Percentiles rank a stretch among this genome's conserved stretches.
Evolutionary conservation across 192 early-diverging fungal genomes (phyloP).

Genomic region (Mortierella claussenii): DNA sequence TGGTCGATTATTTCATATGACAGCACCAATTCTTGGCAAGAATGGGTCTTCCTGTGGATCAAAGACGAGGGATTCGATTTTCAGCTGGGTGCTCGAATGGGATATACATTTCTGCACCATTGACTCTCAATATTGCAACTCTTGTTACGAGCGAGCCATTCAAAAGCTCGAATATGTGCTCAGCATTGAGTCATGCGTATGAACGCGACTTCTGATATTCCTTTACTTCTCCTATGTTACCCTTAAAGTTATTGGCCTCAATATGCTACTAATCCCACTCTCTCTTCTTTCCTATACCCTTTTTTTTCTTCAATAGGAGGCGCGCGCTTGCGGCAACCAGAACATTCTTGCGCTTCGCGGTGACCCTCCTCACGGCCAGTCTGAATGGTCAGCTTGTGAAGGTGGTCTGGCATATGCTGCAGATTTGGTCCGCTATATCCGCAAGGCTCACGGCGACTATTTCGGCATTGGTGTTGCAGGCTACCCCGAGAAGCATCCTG

Average conservation of each 20-base stretch:
- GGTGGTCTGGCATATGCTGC: slow-evolving; percentile 88
- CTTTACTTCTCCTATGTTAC: no score
- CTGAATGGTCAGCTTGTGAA: slow-evolving; percentile 84
- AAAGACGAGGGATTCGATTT: no score
- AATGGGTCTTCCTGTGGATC: no score
- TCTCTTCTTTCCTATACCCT: neutral
- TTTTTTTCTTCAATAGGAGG: slow-evolving; percentile 58
- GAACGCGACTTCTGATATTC: no score
- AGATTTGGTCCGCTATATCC: slow-evolving; percentile 93
- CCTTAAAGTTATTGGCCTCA: neutral
- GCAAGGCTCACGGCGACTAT: slow-evolving; percentile 89
- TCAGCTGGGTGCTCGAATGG: no score
- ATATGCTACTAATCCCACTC: neutral
- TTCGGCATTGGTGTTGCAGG: slow-evolving; percentile 97
- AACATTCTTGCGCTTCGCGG: slow-evolving; percentile 98
- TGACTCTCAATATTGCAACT: no score
- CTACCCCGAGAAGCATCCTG: slow-evolving; percentile 95
- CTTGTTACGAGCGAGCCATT: no score
- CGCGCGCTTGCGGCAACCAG: slow-evolving; percentile 93
- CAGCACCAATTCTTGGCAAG: no score
- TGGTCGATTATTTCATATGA: slow-evolving; percentile 11
- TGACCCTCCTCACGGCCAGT: slow-evolving; percentile 88
- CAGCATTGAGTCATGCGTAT: no score
- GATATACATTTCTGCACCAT: no score
- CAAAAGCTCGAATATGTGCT: no score